Evolutionary conservation across 2,329 filamentous ascomycete species (phyloP).

Genomic region (Penicillium thymicola): DNA sequence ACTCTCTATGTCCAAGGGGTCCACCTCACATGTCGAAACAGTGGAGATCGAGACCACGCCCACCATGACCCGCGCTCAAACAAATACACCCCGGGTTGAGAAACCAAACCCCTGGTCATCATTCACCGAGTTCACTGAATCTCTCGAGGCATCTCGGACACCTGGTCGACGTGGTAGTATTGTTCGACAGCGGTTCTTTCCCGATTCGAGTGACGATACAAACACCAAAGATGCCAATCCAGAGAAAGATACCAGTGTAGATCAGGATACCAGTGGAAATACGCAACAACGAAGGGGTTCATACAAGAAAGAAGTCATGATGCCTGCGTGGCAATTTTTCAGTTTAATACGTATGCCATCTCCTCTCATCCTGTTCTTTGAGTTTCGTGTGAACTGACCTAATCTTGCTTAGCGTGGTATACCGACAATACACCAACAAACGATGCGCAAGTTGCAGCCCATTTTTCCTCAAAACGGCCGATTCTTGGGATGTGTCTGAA

Average conservation of each 20-base stretch:
- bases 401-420: constrained; percentile 71
- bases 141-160: constrained; percentile 21
- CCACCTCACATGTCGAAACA: constrained; percentile 41
- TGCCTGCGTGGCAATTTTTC: constrained; percentile 98
- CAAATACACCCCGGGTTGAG: constrained; percentile 23
- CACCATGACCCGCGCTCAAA: constrained; percentile 31
- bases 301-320: constrained; percentile 76
- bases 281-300: constrained; percentile 37
- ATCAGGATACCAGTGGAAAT: constrained; percentile 25
- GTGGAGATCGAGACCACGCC: constrained; percentile 42
- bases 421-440: constrained; percentile 62
- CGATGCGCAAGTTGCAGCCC: constrained; percentile 80
- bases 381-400: constrained; percentile 26
- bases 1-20: constrained; percentile 33
- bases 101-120: constrained; percentile 27
- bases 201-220: constrained; percentile 42
- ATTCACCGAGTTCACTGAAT: constrained; percentile 24
- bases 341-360: constrained; percentile 72
- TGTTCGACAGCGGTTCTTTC: constrained; percentile 44
- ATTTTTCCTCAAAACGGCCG: constrained; percentile 77
- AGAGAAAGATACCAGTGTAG: constrained; percentile 22
- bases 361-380: constrained; percentile 18
- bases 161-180: constrained; percentile 40
- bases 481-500: constrained; percentile 92
- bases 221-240: constrained; percentile 16